Evolutionary conservation across 2,329 filamentous ascomycete species (phyloP), one percentile per base, ranked within the genome.

Genomic region (Penicillium sp.): DNA sequence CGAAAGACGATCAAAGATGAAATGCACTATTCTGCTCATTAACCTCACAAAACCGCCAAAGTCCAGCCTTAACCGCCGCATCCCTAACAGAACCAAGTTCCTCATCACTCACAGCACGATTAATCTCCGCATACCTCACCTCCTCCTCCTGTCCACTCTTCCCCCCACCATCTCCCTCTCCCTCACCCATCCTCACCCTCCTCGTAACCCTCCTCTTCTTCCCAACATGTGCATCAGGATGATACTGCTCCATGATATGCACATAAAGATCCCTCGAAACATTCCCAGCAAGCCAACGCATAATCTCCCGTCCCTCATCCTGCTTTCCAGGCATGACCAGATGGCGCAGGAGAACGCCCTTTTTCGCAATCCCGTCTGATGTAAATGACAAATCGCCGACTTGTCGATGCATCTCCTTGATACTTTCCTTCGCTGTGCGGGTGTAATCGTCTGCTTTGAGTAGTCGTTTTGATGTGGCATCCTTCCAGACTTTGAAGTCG

Each of bases 181-280:
- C 59, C 9, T 59, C 53, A 17, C 58, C 63, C 66, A 66, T 72
- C 53, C 59, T 73, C 30, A 72, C 62, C 70, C 72, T 67, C 55
- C 68, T 65, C 17, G 67, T 73, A 13, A 61, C 70, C 60, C 81
- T 79, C 68, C 79, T 86, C 58, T 82, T 80, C 79, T 92, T 94
- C 3, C 92, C 92, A 0, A 96, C 92, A 75, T 96, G 88, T 0
- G 91, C 92, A 65, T 90, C 86, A 0, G 91, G 91, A 65, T 88
- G 88, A 72, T 95, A 95, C 77, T 96, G 92, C 77, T 96, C 91
- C 91, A 95, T 95, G 67, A 96, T 89, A 73, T 96, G 89, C 62
- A 95, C 85, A 76, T 93, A 94, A 47, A 90, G 83, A 75, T 95
- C 91, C 59, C 81, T 84, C 3, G 89, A 91, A 2, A 96, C 83